Evolutionary conservation across 139 green algal genomes (phyloP).

Genomic region (Closterium sp.): DNA sequence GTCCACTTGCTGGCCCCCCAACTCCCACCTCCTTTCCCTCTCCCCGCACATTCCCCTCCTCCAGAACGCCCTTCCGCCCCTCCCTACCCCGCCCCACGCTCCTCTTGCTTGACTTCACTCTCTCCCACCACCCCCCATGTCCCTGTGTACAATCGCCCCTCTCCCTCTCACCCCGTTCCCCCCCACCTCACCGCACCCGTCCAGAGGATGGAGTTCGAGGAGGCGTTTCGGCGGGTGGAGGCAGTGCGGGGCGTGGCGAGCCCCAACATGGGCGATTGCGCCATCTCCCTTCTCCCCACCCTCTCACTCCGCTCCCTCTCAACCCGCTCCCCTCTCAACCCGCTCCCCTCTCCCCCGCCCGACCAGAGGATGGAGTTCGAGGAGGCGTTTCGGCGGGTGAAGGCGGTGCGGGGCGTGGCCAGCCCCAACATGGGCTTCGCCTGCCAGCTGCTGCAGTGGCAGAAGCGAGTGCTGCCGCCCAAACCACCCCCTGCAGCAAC

Average conservation of each 20-base stretch:
- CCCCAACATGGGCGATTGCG: constrained; percentile 95
- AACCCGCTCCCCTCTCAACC: not conserved
- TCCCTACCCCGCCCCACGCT: not conserved
- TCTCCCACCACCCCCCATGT: not conserved
- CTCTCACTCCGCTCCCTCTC: not conserved
- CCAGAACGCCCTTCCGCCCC: not conserved
- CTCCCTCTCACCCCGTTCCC: not conserved
- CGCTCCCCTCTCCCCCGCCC: not conserved
- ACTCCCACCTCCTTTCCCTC: too few relatives aligned
- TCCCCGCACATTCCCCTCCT: too few relatives aligned
- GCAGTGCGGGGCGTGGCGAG: constrained; percentile 77
- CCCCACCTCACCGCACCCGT: not conserved
- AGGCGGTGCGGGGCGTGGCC: constrained; percentile 76
- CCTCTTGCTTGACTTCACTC: not conserved
- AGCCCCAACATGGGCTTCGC: constrained; percentile 95
- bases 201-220: constrained; percentile 62
- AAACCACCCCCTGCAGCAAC: not conserved
- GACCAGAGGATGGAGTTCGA: constrained; percentile 60
- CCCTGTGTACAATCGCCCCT: not conserved
- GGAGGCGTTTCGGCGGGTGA: constrained; percentile 75
- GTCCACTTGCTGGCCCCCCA: too few relatives aligned
- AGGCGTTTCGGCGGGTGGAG: constrained; percentile 79
- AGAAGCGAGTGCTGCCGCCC: constrained; percentile 62
- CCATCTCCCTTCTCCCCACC: too few relatives aligned
- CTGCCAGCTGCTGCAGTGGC: constrained; percentile 87